Conservation (phyloP, 23 red algal genomes). For the Gracilaria gracilis region DNA sequence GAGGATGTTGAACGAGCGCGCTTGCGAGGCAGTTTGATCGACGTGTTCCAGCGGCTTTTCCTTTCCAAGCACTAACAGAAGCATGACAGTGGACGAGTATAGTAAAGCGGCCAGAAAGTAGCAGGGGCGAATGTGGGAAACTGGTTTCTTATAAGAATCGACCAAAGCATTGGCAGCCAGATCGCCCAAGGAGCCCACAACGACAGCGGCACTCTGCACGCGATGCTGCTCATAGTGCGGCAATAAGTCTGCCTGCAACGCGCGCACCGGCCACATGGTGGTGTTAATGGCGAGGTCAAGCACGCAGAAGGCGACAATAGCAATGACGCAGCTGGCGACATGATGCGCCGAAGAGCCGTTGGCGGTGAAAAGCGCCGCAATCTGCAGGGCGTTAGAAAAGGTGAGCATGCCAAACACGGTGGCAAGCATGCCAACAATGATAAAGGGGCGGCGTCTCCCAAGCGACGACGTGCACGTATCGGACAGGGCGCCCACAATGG, state of each 20-base stretch:
- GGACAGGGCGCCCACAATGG: constrained; percentile 74
- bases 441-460: constrained; percentile 85
- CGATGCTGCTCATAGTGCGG: constrained; percentile 58
- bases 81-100: constrained; percentile 28
- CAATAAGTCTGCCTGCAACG: constrained; percentile 68
- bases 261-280: constrained; percentile 77
- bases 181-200: constrained; percentile 58
- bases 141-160: constrained; percentile 47
- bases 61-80: constrained; percentile 38
- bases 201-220: constrained; percentile 66
- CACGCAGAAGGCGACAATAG: constrained; percentile 50
- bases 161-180: constrained; percentile 54
- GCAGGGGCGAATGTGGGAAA: constrained; percentile 41
- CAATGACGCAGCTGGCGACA: background rate
- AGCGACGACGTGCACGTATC: constrained; percentile 57
- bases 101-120: constrained; percentile 30
- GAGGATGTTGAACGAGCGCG: constrained; percentile 32
- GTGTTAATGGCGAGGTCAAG: constrained; percentile 60
- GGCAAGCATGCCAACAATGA: constrained; percentile 63
- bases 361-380: constrained; percentile 13
- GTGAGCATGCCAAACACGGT: constrained; percentile 50
- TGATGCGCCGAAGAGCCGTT: background rate
- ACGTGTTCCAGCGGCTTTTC: constrained; percentile 43
- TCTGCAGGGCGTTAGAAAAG: constrained; percentile 54
- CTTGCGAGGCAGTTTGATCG: background rate